Percentiles rank a stretch among this genome's conserved stretches.
These are phyloP conservation scores for Chalciporus sphaerocephalus DNA, from an alignment of 768 basidiomycete species.

Conservation along the genomic window DNA sequence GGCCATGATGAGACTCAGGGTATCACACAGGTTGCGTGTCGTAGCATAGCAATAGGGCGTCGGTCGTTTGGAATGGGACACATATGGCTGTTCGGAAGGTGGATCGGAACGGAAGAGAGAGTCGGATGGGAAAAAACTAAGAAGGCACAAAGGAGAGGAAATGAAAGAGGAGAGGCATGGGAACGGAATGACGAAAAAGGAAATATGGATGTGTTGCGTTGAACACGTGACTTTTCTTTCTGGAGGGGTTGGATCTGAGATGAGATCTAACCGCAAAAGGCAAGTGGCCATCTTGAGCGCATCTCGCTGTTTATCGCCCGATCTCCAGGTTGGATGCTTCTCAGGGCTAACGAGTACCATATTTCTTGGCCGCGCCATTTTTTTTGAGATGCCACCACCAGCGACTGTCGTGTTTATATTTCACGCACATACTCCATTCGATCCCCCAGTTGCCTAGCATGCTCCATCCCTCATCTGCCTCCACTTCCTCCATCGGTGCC, in stretches of 20 bases:
- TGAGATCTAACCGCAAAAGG: slow-evolving; percentile 7
- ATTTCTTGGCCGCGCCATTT: slow-evolving; percentile 2
- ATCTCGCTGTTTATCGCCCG: slow-evolving; percentile 23
- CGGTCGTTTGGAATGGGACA: neutral
- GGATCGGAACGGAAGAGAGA: slow-evolving; percentile 9
- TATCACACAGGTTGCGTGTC: slow-evolving; percentile 9
- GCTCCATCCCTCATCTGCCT: slow-evolving; percentile 26
- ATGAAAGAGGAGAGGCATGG: slow-evolving; percentile 11
- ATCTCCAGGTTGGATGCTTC: slow-evolving; percentile 19
- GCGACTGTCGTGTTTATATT: slow-evolving; percentile 21
- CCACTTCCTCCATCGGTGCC: slow-evolving; percentile 21
- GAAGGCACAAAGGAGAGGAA: slow-evolving; percentile 7
- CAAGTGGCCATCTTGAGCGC: neutral
- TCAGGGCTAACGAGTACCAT: slow-evolving; percentile 7
- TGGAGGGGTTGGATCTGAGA: slow-evolving; percentile 20
- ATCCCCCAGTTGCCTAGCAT: slow-evolving; percentile 20
- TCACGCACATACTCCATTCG: slow-evolving; percentile 12
- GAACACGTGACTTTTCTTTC: slow-evolving; percentile 15
- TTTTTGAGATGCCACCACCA: slow-evolving; percentile 31
- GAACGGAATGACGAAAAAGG: slow-evolving; percentile 14
- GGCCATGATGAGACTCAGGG: slow-evolving; percentile 49
- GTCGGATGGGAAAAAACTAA: slow-evolving; percentile 21
- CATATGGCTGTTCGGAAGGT: slow-evolving; percentile 1
- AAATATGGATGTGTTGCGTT: slow-evolving; percentile 8
- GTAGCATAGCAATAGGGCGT: no score